A percentile compares a stretch with the other conserved stretches of the same genome.
Evolutionary conservation across 2,329 filamentous ascomycete genomes (phyloP).

Genomic region (Paecilomyces sp.): DNA sequence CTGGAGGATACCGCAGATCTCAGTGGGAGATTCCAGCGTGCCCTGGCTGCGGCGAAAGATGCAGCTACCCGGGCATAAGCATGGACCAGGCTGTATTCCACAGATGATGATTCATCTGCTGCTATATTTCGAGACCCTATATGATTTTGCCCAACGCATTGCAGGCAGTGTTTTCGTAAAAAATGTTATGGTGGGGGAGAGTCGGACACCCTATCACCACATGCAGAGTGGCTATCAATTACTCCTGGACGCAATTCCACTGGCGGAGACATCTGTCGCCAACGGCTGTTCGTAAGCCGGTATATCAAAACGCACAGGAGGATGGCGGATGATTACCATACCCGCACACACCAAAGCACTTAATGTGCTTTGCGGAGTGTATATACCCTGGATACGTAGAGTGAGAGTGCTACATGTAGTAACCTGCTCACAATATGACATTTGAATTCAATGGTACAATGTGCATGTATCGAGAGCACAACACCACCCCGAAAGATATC

Average conservation of each 20-base stretch:
- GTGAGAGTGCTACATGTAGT: background rate
- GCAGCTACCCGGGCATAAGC: background rate
- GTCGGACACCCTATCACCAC: background rate
- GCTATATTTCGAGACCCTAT: background rate
- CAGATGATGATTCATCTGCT: background rate
- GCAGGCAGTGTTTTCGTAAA: background rate
- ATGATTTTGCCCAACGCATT: background rate
- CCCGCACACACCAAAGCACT: background rate
- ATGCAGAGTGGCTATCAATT: background rate
- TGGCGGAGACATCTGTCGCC: background rate
- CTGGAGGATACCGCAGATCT: slow-evolving; percentile 70
- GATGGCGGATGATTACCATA: background rate
- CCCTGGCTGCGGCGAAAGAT: slow-evolving; percentile 54
- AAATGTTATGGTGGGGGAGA: background rate
- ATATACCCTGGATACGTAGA: background rate
- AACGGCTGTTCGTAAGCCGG: background rate
- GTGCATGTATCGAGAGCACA: background rate
- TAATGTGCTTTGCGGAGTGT: background rate
- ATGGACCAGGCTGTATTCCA: background rate
- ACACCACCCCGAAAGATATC: background rate
- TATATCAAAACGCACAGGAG: background rate
- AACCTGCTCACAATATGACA: background rate
- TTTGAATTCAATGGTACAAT: background rate
- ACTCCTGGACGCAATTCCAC: background rate
- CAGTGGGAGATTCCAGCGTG: slow-evolving; percentile 55